Evolutionary conservation across 495 filamentous ascomycete genomes (phyloP).

Genomic region (Tuber calosporum): DNA sequence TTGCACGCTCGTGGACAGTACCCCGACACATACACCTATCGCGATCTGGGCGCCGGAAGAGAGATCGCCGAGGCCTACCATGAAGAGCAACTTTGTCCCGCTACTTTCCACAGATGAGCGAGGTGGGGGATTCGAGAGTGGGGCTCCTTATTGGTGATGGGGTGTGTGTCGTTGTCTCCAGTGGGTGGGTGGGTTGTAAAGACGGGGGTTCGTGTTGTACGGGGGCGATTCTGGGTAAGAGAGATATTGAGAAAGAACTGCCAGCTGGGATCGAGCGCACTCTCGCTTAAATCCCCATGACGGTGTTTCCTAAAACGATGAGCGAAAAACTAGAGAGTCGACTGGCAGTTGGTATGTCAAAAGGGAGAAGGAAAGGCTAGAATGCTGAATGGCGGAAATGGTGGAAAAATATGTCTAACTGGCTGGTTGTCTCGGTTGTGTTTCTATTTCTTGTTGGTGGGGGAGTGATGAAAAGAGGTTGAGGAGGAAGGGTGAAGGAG

Average conservation of each 20-base stretch:
- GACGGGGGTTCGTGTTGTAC: not conserved
- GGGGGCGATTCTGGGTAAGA: not conserved
- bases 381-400: not conserved
- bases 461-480: not conserved
- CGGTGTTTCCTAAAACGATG: not conserved
- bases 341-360: not conserved
- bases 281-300: conserved; percentile 1
- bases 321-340: not conserved
- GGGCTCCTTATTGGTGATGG: not conserved
- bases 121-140: not conserved
- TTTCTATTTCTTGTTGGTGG: not conserved
- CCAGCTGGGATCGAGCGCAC: not conserved
- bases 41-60: conserved; percentile 81
- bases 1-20: conserved; percentile 87
- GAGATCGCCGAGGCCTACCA: conserved; percentile 64
- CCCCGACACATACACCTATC: conserved; percentile 87
- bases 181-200: conserved; percentile 1
- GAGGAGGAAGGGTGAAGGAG: not conserved
- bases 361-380: not conserved
- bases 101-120: not conserved
- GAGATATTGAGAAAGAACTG: not conserved
- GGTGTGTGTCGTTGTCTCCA: not conserved
- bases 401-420: not conserved
- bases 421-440: not conserved
- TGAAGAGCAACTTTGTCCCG: conserved; percentile 40